Conservation (phyloP, 2,329 filamentous ascomycete species). For the Cladosporium austrohemisphaericum region DNA sequence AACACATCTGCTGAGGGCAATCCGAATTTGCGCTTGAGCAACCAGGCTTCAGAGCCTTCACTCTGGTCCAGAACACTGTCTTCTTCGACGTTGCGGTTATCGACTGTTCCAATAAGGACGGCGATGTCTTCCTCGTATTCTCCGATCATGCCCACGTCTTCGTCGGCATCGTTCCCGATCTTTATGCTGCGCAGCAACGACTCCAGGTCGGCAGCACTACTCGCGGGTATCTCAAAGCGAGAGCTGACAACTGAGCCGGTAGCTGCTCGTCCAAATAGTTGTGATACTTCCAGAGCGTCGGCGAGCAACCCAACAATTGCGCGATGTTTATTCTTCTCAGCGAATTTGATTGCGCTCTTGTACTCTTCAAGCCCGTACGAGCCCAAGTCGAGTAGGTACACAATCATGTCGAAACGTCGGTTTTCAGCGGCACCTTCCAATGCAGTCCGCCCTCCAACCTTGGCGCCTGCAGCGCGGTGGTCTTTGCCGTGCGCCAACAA, state of each 20-base stretch:
- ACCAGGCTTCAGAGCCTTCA: too few relatives aligned
- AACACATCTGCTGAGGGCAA: neutral
- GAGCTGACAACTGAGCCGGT: neutral
- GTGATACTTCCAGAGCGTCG: neutral
- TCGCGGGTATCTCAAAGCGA: too few relatives aligned
- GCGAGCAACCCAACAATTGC: neutral
- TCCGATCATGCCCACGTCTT: too few relatives aligned
- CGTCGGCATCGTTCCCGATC: too few relatives aligned
- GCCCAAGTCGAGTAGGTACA: neutral
- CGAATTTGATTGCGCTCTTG: neutral
- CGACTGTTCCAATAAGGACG: too few relatives aligned
- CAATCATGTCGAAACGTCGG: neutral
- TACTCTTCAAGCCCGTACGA: neutral
- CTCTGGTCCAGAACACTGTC: too few relatives aligned
- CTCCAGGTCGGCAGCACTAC: too few relatives aligned
- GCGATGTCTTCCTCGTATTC: too few relatives aligned
- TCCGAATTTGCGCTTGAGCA: too few relatives aligned
- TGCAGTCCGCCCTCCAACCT: neutral
- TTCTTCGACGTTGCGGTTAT: neutral
- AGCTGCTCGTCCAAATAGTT: neutral
- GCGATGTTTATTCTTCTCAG: neutral
- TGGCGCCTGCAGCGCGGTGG: neutral
- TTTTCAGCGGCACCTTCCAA: neutral
- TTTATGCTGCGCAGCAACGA: too few relatives aligned
- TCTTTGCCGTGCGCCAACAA: neutral